Base-by-base conservation (phyloP, 192 early-diverging fungal species). In the Allomyces macrogynus region DNA sequence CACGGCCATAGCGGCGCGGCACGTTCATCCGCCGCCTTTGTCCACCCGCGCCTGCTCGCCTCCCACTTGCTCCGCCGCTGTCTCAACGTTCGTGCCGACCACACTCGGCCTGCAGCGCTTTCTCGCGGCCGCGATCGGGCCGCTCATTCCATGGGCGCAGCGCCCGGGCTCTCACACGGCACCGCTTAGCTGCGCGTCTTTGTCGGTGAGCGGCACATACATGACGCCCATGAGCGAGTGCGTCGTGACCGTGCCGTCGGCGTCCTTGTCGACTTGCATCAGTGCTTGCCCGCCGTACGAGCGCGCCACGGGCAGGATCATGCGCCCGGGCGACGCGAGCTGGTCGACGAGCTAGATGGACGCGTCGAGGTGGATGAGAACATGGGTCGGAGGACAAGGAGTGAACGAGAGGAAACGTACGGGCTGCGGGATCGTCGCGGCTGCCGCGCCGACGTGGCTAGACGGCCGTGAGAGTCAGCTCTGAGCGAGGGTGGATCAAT, bases 401-500 rank as follows among this genome's bases (percentile, higher is more conserved):
- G 32, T 0, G 32, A 8, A 7, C 8, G 32, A 40, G 32, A 8
- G 7, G 7, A 3, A 8, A 3, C 32, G 32, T 40, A 40, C 32
- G 0, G 32, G 32, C 32, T 40, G 32, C 32, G 32, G 32, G 32
- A 40, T 40, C 32, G 32, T 40, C 8, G 72, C 73, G 3, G 85
- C 78, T 12, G 87, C 87, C 8, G 87, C 87, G 11, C 87, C 87
- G 7, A 89, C 87, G 74, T 89, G 87, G n/a, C 80, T 82, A 62
- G 10, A 60, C 16, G 42, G 26, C 23, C 60, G 63, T n/a, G 60
- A 24, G 0, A n/a, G 22, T 42, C 54, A 5, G 49, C n/a, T 40
- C 14, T 7, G 63, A 16, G 63, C 18, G 25, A 23, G 23, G 54
- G 54, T 32, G 61, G 24, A n/a, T 43, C 44, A 61, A 43, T 2